Evolutionary conservation across 1,284 basidiomycete species (phyloP), one percentile per base, ranked within the genome.

Genomic region (Cystobasidium pallidum): DNA sequence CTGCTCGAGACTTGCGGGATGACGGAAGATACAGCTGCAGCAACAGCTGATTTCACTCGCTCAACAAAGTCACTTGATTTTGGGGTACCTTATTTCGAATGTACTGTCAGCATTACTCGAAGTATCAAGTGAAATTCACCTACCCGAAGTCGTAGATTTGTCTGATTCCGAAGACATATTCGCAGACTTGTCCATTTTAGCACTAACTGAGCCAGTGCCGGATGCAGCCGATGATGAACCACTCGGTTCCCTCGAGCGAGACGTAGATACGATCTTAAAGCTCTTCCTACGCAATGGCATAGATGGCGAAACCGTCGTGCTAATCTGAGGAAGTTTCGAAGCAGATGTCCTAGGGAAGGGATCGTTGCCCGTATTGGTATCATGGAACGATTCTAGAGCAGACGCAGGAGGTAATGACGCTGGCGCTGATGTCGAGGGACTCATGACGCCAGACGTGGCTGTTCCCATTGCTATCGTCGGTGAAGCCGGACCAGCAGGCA

Each of bases 251-350:
- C 58, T 11, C 2, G 49, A 32, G 24, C 49, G 45, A n/a, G 58
- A 52, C 1, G 54, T 45, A 61, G 65, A 59, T 11, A 73, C 72
- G 11, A 73, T 73, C 66, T 67, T 73, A 58, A 73, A 73, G 55
- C 64, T 67, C 55, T 73, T 73, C 3, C 72, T 36, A n/a, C 72
- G 36, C 7, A 73, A 47, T 1, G 72, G 72, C 49, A 73, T 61
- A 15, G 72, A 68, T 3, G 72, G 72, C 32, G 72, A 73, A 2
- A 73, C 49, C 11, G 66, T 68, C 21, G 72, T 58, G 32, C 43
- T 61, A 24, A 73, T 73, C 49, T 73, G 72, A 39, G 72, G 72
- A 7, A 73, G 19, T n/a, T 21, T 47, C 32, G 64, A 11, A 45
- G 43, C 47, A 41, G 62, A 43, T 19, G 39, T 30, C n/a, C 70